A percentile compares a stretch with the other conserved stretches of the same genome.
phyloP scores from a whole-genome alignment of 1,139 yeast genomes.

The Yamadazyma spencermartinsiae region DNA sequence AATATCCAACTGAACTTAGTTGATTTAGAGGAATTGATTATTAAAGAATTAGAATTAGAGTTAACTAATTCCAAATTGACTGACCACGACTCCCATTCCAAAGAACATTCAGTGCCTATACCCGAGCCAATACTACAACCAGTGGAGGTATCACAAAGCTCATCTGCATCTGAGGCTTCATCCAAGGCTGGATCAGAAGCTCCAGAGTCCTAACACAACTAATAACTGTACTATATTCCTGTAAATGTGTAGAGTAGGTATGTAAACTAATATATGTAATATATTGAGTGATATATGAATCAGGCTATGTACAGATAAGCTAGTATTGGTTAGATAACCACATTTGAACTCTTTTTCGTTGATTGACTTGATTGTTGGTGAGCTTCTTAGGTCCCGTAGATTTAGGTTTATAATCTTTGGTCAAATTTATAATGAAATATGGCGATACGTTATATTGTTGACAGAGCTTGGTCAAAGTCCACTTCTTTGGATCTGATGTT shows the following conservation, averaged over 20 bases:
- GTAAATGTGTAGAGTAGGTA: background rate
- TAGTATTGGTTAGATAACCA: constrained; percentile 63
- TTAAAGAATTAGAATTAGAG: constrained; percentile 3
- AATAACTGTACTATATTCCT: constrained; percentile 3
- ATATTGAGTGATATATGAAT: background rate
- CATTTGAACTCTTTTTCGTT: constrained; percentile 54
- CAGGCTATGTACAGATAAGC: constrained; percentile 3
- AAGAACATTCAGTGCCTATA: background rate
- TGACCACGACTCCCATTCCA: background rate
- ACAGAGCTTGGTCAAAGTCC: constrained; percentile 72
- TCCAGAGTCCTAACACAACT: background rate
- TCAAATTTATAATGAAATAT: constrained; percentile 18
- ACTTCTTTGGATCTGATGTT: constrained; percentile 55
- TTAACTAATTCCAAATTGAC: background rate
- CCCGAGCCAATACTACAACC: background rate
- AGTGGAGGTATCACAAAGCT: background rate
- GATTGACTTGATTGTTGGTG: constrained; percentile 47
- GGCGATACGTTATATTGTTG: constrained; percentile 48
- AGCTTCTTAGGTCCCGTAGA: constrained; percentile 7
- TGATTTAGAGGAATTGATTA: constrained; percentile 26
- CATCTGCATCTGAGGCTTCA: background rate
- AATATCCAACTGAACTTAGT: constrained; percentile 63
- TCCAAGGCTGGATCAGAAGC: background rate
- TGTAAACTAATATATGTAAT: constrained; percentile 2
- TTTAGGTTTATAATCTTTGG: constrained; percentile 14